These are phyloP conservation scores for Cardamine chenopodiifolia DNA, from an alignment of 345 rosid genomes.

Conservation along the genomic window DNA sequence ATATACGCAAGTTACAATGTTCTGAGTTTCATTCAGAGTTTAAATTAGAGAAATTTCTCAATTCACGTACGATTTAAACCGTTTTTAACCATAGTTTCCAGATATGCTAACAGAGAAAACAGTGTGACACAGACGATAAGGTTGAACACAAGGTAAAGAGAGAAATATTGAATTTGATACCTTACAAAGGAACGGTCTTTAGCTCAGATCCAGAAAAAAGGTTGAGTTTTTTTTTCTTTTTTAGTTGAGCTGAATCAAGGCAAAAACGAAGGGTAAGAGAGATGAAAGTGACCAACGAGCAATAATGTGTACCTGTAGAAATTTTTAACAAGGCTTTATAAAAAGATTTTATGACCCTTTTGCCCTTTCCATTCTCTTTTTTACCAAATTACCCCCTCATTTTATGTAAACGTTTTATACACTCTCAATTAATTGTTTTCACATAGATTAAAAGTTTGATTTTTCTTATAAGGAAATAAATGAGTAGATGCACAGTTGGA, in stretches of 20 bases:
- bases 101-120: background rate
- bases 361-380: constrained; percentile 21
- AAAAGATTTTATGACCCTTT: constrained; percentile 33
- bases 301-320: constrained; percentile 8
- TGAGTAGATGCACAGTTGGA: background rate
- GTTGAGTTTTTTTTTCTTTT: background rate
- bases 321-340: constrained; percentile 28
- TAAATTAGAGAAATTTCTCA: background rate
- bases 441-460: too few species aligned
- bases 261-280: constrained; percentile 34
- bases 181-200: constrained; percentile 15
- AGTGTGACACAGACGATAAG: background rate
- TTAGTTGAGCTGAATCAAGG: constrained; percentile 25
- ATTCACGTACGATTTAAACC: background rate
- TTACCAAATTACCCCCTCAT: constrained; percentile 27
- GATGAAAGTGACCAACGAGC: constrained; percentile 40
- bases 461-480: background rate
- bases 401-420: background rate
- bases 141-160: background rate
- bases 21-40: constrained; percentile 12
- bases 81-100: background rate
- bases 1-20: constrained; percentile 4
- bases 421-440: too few species aligned
- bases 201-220: constrained; percentile 35
- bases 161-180: constrained; percentile 15